Evolutionary conservation across 2,329 filamentous ascomycete genomes (phyloP).

Genomic region (Parastagonospora avenae): DNA sequence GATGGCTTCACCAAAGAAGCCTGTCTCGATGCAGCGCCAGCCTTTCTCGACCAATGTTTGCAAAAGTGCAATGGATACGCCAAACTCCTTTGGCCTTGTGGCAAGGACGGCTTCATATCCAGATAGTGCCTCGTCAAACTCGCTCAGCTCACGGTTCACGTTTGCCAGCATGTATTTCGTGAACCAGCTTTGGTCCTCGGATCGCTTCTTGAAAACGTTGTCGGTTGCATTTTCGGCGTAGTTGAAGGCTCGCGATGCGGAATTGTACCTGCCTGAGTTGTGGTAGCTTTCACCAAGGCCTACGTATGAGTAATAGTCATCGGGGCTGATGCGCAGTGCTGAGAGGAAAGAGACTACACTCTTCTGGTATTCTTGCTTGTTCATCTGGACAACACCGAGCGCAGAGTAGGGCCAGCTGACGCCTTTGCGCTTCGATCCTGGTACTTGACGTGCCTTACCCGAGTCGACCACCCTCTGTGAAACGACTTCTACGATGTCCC

Average conservation of each 20-base stretch:
- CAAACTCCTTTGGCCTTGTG: constrained; percentile 74
- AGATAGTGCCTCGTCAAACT: constrained; percentile 80
- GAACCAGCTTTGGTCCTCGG: constrained; percentile 82
- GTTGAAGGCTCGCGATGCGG: constrained; percentile 88
- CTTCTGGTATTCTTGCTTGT: constrained; percentile 87
- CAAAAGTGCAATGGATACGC: constrained; percentile 83
- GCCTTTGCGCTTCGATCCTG: constrained; percentile 89
- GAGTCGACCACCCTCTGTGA: constrained; percentile 90
- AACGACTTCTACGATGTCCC: constrained; percentile 94
- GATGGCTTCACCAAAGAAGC: constrained; percentile 82
- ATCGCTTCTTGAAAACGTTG: constrained; percentile 58
- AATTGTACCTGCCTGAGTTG: constrained; percentile 88
- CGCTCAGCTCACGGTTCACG: constrained; percentile 88
- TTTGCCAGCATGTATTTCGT: constrained; percentile 97
- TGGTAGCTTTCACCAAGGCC: constrained; percentile 97
- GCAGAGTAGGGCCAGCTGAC: constrained; percentile 97
- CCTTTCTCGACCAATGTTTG: constrained; percentile 87
- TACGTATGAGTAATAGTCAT: constrained; percentile 95
- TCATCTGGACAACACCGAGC: constrained; percentile 90
- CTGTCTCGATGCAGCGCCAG: constrained; percentile 76
- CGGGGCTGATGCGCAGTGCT: constrained; percentile 79
- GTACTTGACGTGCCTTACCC: constrained; percentile 87
- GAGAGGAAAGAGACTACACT: constrained; percentile 92
- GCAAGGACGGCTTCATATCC: constrained; percentile 77
- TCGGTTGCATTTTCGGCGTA: constrained; percentile 80